Conservation (phyloP, 176 grass and related monocot species). For the Pontederia crassipes region DNA sequence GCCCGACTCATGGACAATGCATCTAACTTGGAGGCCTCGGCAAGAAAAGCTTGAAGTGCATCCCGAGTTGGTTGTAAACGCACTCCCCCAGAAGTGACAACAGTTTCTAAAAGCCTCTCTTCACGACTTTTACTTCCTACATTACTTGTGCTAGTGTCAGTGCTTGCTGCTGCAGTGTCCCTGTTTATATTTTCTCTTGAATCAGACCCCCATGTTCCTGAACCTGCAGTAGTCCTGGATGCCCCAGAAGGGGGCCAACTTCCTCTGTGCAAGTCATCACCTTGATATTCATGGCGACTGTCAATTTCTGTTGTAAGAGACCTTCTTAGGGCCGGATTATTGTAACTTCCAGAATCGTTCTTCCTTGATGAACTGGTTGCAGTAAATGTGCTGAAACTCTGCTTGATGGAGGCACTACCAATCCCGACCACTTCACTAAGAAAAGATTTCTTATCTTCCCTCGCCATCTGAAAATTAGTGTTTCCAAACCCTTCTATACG, state of each 20-base stretch:
- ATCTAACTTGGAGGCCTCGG: constrained; percentile 73
- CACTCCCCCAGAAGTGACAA: constrained; percentile 76
- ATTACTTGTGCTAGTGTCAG: constrained; percentile 51
- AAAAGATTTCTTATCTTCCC: constrained; percentile 88
- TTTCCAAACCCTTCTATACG: constrained; percentile 98
- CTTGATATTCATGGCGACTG: constrained; percentile 53
- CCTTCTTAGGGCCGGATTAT: constrained; percentile 62
- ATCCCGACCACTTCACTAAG: constrained; percentile 81
- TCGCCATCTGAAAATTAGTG: constrained; percentile 63
- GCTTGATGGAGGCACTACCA: constrained; percentile 81
- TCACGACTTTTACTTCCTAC: constrained; percentile 61
- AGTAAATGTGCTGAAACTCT: constrained; percentile 79
- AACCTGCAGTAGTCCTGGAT: constrained; percentile 34
- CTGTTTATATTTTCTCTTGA: constrained; percentile 26
- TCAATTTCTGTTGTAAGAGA: constrained; percentile 83
- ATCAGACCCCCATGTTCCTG: constrained; percentile 55
- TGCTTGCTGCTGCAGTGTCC: constrained; percentile 20
- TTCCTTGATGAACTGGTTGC: constrained; percentile 63
- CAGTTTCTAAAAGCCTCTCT: constrained; percentile 83
- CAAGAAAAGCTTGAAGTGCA: constrained; percentile 72
- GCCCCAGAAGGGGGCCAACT: constrained; percentile 37
- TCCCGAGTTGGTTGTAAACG: constrained; percentile 89
- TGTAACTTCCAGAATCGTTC: constrained; percentile 58
- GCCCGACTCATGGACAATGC: constrained; percentile 65
- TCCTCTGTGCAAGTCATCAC: constrained; percentile 50